phyloP scores from a whole-genome alignment of 805 yeast species.

The Yamadazyma akitaensis region DNA sequence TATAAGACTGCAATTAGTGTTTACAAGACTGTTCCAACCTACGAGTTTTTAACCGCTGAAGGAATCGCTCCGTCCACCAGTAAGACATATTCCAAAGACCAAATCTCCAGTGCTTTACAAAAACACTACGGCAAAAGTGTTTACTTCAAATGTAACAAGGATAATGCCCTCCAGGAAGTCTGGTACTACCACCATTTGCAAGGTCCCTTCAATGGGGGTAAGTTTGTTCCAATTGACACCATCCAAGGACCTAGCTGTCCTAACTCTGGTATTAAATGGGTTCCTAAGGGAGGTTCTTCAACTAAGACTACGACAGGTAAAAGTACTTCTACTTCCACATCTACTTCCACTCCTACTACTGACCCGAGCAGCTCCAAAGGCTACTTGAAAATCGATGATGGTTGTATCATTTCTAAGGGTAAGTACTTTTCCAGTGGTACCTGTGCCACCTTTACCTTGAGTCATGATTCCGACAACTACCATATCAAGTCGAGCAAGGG shows the following conservation, averaged over 20 bases:
- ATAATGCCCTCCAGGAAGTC: conserved; percentile 51
- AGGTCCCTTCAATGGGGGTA: conserved; percentile 69
- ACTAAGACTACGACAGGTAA: conserved; percentile 14
- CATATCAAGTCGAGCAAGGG: conserved; percentile 70
- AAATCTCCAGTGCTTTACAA: conserved; percentile 31
- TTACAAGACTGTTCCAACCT: conserved; percentile 33
- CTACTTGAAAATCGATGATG: conserved; percentile 26
- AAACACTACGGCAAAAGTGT: conserved; percentile 32
- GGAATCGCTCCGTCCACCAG: conserved; percentile 35
- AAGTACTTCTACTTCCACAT: conserved; percentile 1
- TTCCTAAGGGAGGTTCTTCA: conserved; percentile 51
- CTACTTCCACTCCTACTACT: conserved; percentile 20
- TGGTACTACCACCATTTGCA: conserved; percentile 82
- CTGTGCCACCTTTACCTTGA: conserved; percentile 69
- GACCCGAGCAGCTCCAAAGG: conserved; percentile 10
- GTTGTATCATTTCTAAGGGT: conserved; percentile 84
- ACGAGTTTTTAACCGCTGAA: conserved; percentile 28
- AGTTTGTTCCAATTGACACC: conserved; percentile 58
- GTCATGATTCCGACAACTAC: conserved; percentile 63
- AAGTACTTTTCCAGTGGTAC: conserved; percentile 81
- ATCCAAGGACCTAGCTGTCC: conserved; percentile 61
- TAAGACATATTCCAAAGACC: conserved; percentile 29
- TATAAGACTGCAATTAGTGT: conserved; percentile 28
- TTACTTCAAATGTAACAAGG: conserved; percentile 33
- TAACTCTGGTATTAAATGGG: conserved; percentile 51